phyloP scores from a whole-genome alignment of 2,329 filamentous ascomycete genomes.

The Pseudogymnoascus sp. region DNA sequence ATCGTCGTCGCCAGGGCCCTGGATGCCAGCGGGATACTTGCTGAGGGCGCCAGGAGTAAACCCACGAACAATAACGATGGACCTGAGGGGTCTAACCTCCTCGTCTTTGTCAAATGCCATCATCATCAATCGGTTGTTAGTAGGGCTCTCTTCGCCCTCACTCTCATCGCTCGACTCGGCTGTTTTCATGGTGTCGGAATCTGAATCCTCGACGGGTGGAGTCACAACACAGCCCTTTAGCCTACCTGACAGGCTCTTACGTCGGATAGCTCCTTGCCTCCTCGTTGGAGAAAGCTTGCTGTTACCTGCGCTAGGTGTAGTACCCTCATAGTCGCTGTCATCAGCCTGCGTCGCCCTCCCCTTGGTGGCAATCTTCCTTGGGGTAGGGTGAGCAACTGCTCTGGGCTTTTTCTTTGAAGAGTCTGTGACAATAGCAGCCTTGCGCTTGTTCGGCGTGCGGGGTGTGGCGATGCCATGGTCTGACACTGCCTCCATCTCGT shows the following conservation, averaged over 20 bases:
- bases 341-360: background rate
- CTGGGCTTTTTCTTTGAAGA: background rate
- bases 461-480: background rate
- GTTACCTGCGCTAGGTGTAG: background rate
- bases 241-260: background rate
- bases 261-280: background rate
- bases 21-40: background rate
- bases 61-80: background rate
- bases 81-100: background rate
- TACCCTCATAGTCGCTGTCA: background rate
- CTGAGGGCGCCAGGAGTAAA: background rate
- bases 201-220: background rate
- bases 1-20: background rate
- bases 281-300: background rate
- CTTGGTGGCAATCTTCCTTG: background rate
- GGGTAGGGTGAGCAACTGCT: background rate
- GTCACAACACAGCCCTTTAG: background rate
- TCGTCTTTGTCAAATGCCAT: constrained; percentile 3
- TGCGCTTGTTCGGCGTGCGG: background rate
- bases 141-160: background rate
- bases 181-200: background rate
- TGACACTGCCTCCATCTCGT: background rate
- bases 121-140: background rate
- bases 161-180: background rate
- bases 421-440: background rate